Evolutionary conservation across 1,139 yeast species (phyloP).

Genomic region (Geotrichum aggregatum): DNA sequence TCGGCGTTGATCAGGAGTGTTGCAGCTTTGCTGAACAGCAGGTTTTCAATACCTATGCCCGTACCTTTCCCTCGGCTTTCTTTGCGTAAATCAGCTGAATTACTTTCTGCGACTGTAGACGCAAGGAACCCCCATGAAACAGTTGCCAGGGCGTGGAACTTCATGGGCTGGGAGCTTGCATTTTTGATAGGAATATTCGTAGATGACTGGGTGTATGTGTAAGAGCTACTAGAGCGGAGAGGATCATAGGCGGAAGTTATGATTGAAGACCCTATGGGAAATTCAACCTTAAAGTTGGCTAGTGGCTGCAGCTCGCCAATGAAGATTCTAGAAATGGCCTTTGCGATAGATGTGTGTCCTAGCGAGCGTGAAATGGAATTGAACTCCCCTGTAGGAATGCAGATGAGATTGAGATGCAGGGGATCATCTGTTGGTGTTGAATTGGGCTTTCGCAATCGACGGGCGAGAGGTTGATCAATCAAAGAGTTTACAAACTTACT

Average conservation of each 20-base stretch:
- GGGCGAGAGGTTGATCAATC: not conserved
- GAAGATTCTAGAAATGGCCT: conserved; percentile 46
- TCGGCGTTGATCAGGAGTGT: conserved; percentile 46
- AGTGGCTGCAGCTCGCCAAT: conserved; percentile 41
- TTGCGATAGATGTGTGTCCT: conserved; percentile 44
- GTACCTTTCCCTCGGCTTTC: conserved; percentile 50
- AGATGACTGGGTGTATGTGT: no score
- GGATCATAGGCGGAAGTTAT: conserved; percentile 19
- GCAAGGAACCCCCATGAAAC: conserved; percentile 87
- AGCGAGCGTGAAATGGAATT: conserved; percentile 66
- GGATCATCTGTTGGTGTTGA: not conserved
- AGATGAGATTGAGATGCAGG: conserved; percentile 40
- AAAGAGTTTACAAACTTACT: conserved; percentile 64
- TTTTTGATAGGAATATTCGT: not conserved
- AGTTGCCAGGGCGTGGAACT: conserved; percentile 45
- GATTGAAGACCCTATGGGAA: conserved; percentile 48
- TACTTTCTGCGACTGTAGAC: conserved; percentile 73
- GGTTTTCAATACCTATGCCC: conserved; percentile 57
- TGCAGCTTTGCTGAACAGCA: conserved; percentile 70
- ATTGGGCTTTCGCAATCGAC: not conserved
- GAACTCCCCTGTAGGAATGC: conserved; percentile 82
- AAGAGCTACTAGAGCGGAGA: no score
- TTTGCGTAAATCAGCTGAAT: conserved; percentile 37
- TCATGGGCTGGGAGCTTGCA: not conserved
- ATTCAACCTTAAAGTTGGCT: conserved; percentile 50